A percentile compares a stretch with the other conserved stretches of the same genome.
Conservation (phyloP, 2,329 filamentous ascomycete genomes). For the Beauveria medogensis region DNA sequence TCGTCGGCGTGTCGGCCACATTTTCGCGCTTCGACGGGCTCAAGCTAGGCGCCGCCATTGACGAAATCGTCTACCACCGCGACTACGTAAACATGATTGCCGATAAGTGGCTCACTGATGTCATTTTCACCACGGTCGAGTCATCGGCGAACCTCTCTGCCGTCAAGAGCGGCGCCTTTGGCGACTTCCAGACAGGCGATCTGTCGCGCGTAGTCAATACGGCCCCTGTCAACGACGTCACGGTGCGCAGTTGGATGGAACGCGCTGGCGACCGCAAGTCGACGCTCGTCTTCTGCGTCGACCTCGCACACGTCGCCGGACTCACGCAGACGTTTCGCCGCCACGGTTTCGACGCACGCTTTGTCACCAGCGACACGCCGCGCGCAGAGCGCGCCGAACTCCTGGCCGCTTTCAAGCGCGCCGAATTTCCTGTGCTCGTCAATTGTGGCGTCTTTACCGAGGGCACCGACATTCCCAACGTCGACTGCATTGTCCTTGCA, state of each 20-base stretch:
- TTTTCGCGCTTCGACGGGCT: conserved; percentile 75
- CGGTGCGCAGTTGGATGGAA: conserved; percentile 76
- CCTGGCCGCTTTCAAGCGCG: conserved; percentile 66
- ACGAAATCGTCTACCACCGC: conserved; percentile 94
- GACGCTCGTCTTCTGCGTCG: conserved; percentile 90
- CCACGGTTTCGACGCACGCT: conserved; percentile 73
- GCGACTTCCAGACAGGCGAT: conserved; percentile 74
- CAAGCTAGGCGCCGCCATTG: conserved; percentile 73
- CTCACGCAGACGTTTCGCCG: conserved; percentile 69
- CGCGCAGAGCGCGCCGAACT: conserved; percentile 59
- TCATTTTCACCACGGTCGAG: conserved; percentile 89
- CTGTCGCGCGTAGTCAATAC: conserved; percentile 81
- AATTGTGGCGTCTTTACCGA: conserved; percentile 98
- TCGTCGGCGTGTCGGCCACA: conserved; percentile 86
- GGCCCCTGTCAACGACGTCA: conserved; percentile 69
- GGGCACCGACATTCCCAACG: conserved; percentile 94
- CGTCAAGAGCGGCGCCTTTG: conserved; percentile 51
- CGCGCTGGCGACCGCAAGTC: conserved; percentile 69
- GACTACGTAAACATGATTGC: conserved; percentile 61
- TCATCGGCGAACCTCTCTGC: conserved; percentile 71
- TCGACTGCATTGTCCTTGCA: conserved; percentile 85
- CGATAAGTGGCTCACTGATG: conserved; percentile 84
- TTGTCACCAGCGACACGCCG: conserved; percentile 76
- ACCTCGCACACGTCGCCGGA: conserved; percentile 70
- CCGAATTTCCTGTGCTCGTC: conserved; percentile 76